Conservation (phyloP, 495 filamentous ascomycete species). For the Aspergillus leporis region DNA sequence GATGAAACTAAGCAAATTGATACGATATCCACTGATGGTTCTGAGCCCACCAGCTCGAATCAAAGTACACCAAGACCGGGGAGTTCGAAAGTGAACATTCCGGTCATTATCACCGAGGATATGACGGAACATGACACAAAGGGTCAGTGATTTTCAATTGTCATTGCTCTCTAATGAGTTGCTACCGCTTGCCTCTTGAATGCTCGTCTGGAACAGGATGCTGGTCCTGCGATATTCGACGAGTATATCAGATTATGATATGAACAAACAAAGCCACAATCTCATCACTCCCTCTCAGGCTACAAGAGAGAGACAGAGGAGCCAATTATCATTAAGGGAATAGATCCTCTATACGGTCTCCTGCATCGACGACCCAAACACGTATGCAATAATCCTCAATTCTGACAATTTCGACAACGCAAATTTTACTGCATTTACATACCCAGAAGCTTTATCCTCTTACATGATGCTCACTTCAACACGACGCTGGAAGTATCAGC, state of each 20-base stretch:
- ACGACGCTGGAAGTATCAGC: no score
- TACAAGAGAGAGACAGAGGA: no score
- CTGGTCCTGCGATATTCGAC: not conserved
- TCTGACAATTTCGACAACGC: no score
- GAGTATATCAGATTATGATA: not conserved
- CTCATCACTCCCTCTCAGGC: not conserved
- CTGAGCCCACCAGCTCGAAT: not conserved
- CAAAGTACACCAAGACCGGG: constrained; percentile 1
- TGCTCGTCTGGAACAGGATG: not conserved
- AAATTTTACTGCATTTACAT: no score
- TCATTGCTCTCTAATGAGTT: not conserved
- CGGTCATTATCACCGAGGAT: constrained; percentile 25
- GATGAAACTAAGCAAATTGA: not conserved
- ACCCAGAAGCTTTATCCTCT: no score
- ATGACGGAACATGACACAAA: constrained; percentile 6
- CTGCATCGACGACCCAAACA: no score
- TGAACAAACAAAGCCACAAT: not conserved
- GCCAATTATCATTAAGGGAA: no score
- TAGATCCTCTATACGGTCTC: no score
- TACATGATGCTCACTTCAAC: no score
- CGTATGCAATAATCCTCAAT: no score
- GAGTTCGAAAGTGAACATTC: constrained; percentile 18
- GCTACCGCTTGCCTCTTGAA: not conserved
- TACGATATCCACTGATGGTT: not conserved
- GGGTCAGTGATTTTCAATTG: not conserved